phyloP scores from a whole-genome alignment of 202 grass and related monocot genomes.

The Zoysia matrella region DNA sequence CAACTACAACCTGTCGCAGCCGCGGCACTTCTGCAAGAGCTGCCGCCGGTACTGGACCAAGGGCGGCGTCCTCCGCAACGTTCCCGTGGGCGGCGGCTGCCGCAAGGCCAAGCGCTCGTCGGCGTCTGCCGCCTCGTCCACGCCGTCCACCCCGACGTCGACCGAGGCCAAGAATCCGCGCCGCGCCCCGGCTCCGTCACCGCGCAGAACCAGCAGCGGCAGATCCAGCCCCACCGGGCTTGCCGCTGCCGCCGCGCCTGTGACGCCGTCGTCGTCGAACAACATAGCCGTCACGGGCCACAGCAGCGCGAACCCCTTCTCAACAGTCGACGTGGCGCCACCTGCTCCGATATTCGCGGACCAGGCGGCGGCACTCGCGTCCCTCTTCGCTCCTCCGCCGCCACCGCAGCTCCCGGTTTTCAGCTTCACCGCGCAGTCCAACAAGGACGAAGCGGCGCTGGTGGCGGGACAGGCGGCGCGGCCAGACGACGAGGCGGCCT shows the following conservation, averaged over 20 bases:
- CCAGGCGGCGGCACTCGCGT: slow-evolving; percentile 52
- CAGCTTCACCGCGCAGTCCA: slow-evolving; percentile 41
- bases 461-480: slow-evolving; percentile 2
- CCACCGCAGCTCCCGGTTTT: slow-evolving; percentile 46
- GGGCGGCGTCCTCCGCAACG: slow-evolving; percentile 76
- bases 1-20: slow-evolving; percentile 96
- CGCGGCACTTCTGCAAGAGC: slow-evolving; percentile 92
- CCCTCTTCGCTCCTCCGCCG: slow-evolving; percentile 51
- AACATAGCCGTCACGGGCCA: neutral
- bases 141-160: slow-evolving; percentile 25
- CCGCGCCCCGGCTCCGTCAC: slow-evolving; percentile 39
- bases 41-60: slow-evolving; percentile 94
- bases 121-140: slow-evolving; percentile 7
- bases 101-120: slow-evolving; percentile 61
- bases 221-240: slow-evolving; percentile 36
- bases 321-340: slow-evolving; percentile 37
- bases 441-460: slow-evolving; percentile 11
- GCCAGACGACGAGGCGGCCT: neutral
- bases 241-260: too few species aligned
- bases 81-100: slow-evolving; percentile 73
- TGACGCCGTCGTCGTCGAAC: slow-evolving; percentile 17
- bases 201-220: slow-evolving; percentile 31
- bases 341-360: slow-evolving; percentile 63
- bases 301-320: slow-evolving; percentile 34
- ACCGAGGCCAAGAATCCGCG: slow-evolving; percentile 44